phyloP scores from a whole-genome alignment of 441 rosid genomes.

The Populus tomentosa region DNA sequence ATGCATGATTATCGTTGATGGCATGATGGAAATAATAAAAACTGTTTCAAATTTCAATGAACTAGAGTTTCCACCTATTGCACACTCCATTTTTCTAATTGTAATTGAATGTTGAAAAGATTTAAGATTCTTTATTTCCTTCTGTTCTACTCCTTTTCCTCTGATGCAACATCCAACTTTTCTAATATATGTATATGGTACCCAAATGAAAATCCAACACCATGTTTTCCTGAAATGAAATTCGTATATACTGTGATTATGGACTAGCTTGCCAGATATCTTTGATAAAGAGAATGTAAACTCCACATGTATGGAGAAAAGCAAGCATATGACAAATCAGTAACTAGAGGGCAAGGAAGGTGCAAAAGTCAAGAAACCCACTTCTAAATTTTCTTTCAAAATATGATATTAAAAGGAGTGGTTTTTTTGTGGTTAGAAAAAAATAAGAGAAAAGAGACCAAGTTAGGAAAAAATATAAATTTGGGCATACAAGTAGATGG shows the following conservation, averaged over 20 bases:
- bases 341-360: neutral
- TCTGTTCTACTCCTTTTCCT: neutral
- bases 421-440: neutral
- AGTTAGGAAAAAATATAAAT: conserved; percentile 1
- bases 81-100: neutral
- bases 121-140: neutral
- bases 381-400: neutral
- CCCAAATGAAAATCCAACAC: neutral
- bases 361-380: neutral
- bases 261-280: neutral
- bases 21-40: neutral
- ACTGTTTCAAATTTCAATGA: neutral
- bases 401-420: neutral
- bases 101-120: neutral
- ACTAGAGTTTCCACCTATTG: neutral
- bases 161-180: neutral
- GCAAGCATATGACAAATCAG: neutral
- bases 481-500: conserved; percentile 30
- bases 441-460: conserved; percentile 11
- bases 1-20: neutral
- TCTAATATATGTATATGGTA: neutral
- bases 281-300: neutral
- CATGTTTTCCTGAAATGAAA: too few relatives aligned
- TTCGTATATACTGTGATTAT: too few relatives aligned
- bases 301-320: neutral